A percentile compares a stretch with the other conserved stretches of the same genome.
Conservation (phyloP, 371 early-diverging fungal species). For the Rhizopus arrhizus region DNA sequence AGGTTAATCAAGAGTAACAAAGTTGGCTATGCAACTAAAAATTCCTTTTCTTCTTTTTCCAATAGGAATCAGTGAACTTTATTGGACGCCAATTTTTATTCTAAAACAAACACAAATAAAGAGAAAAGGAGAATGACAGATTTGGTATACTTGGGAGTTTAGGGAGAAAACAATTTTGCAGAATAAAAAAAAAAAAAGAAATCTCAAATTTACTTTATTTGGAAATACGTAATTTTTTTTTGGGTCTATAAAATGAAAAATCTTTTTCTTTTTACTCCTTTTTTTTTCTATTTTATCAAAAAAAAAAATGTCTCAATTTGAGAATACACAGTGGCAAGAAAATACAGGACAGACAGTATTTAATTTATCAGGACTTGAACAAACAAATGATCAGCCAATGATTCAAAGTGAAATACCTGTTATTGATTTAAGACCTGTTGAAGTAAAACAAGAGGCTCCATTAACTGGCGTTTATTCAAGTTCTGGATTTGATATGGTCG, state of each 20-base stretch:
- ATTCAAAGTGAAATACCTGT: conserved; percentile 13
- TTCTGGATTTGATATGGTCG: conserved; percentile 66
- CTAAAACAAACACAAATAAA: too few relatives aligned
- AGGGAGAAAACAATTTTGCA: not conserved
- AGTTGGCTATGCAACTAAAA: too few relatives aligned
- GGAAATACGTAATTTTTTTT: not conserved
- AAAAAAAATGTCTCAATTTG: not conserved
- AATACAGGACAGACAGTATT: not conserved
- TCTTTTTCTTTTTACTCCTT: not conserved
- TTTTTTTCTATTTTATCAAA: not conserved
- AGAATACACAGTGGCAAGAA: not conserved
- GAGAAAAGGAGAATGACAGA: not conserved
- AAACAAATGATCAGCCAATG: conserved; percentile 23
- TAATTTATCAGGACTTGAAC: conserved; percentile 6
- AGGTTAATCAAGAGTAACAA: too few relatives aligned
- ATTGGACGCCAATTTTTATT: too few relatives aligned
- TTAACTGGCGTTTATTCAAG: conserved; percentile 49
- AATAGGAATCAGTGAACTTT: too few relatives aligned
- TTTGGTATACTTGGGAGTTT: not conserved
- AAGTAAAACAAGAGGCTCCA: conserved; percentile 17
- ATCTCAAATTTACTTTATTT: not conserved
- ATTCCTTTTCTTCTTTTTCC: too few relatives aligned
- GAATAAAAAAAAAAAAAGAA: not conserved
- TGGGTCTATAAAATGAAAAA: not conserved
- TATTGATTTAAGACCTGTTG: conserved; percentile 18